Evolutionary conservation across 2,329 filamentous ascomycete genomes (phyloP), one percentile per base, ranked within the genome.

Genomic region (Juglanconis sp.): DNA sequence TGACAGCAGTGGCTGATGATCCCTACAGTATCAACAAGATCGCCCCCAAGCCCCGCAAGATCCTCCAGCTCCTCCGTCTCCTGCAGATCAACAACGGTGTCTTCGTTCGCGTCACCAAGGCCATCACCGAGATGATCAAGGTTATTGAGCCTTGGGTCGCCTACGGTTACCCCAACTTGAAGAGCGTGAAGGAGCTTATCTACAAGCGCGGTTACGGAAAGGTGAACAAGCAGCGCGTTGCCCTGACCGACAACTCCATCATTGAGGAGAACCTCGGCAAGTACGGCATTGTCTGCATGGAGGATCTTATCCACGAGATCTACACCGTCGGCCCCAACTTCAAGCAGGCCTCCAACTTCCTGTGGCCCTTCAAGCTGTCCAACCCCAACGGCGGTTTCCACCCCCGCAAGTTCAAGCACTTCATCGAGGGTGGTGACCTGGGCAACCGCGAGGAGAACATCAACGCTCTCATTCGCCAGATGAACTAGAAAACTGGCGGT

Each of bases 61-160:
- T 96, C 76, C 88, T 99, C 73, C 95, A 99, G 84, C 91, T 99
- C 65, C 93, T 99, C 78, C 94, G 95, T 86, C 92, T 99, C 69
- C 89, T 99, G 74, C 95, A 99, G 86, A 99, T 99, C 90, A 99
- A 99, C 91, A 98, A 96, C 81, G 95, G 94, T 81, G 92, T 97
- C 80, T 99, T 99, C 84, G 85, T 99, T 81, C 89, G 88, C 76
- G 85, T 97, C 76, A 98, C 93, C 83, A 99, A 68, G 90, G 95
- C 95, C 69, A 98, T 94, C 74, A 83, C 87, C 74, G 91, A 96
- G 87, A 96, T 96, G 92, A 86, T 96, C 76, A 96, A 95, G 85
- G 87, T 98, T 69, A 92, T 99, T 77, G 95, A 99, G 87, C 95
- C 95, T 71, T 99, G 95, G 87, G 89, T 99, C 72, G 94, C 95